Conservation (phyloP, 1,284 basidiomycete genomes). For the Phylloporus sp. region DNA sequence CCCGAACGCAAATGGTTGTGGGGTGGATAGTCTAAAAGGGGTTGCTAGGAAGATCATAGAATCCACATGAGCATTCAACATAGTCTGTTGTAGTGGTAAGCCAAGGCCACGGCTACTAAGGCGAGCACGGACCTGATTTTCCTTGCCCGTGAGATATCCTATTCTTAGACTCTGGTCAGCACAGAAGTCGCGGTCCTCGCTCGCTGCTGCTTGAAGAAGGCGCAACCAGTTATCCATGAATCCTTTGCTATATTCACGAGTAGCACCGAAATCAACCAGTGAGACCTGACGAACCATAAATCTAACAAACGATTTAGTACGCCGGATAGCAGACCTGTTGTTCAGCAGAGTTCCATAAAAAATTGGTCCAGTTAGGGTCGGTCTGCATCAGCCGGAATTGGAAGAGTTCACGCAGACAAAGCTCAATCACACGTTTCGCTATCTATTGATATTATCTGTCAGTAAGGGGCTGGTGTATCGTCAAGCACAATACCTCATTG, state of each 20-base stretch:
- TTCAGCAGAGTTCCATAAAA: slow-evolving; percentile 80
- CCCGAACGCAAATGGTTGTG: slow-evolving; percentile 76
- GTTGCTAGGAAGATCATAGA: slow-evolving; percentile 85
- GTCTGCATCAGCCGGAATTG: slow-evolving; percentile 96
- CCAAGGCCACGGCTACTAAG: not conserved
- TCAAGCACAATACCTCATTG: slow-evolving; percentile 62
- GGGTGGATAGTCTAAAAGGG: slow-evolving; percentile 70
- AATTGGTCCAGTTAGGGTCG: slow-evolving; percentile 99
- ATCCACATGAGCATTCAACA: slow-evolving; percentile 88
- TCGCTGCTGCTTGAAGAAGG: slow-evolving; percentile 80
- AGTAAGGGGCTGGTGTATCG: not conserved
- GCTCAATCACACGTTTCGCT: slow-evolving; percentile 78
- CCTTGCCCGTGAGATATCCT: slow-evolving; percentile 91
- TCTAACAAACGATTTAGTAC: not conserved
- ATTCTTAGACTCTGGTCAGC: slow-evolving; percentile 76
- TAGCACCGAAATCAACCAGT: slow-evolving; percentile 96
- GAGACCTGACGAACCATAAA: slow-evolving; percentile 60
- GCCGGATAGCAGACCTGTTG: slow-evolving; percentile 46
- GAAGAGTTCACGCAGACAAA: slow-evolving; percentile 92
- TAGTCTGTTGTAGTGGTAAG: slow-evolving; percentile 53
- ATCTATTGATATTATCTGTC: slow-evolving; percentile 57
- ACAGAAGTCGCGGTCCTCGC: slow-evolving; percentile 73
- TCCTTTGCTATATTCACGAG: slow-evolving; percentile 80
- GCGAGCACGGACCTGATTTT: slow-evolving; percentile 70
- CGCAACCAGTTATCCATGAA: slow-evolving; percentile 92